Base-by-base conservation (phyloP, 116 monocot genomes). In the Posidonia oceanica region DNA sequence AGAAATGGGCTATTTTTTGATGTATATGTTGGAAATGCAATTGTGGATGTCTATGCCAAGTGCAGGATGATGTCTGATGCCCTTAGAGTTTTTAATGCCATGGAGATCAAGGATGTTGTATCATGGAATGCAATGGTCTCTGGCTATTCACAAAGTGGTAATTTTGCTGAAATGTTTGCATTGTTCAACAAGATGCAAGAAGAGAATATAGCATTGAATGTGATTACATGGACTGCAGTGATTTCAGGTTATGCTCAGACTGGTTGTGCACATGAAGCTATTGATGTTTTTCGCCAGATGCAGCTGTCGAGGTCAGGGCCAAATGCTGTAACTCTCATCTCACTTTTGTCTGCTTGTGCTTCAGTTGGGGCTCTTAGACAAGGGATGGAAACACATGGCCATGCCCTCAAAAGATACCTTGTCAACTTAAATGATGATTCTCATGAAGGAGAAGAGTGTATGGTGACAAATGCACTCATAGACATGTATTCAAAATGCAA, bases 401-500 rank as follows among this genome's bases (percentile, higher is more conserved):
- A 87, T 80, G 77, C 83, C 44, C 76, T 96, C 54, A 85, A 79
- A 75, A 83, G 76, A 70, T 78, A 64, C 64, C 78, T 90, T 52
- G 55, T 85, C 72, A 56, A 70, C 62, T 71, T 68, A 41, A 61
- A 59, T 64, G 75, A 71, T 51, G 75, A 79, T 21, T 56, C 14
- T 15, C 8, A 22, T 67, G 73, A 64, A 53, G 78, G 77, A 21
- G 88, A 90, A 60, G 94, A 91, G 77, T 79, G 78, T 61, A 83
- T 88, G 91, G 86, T 95, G 68, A 70, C 82, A 22, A 95, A 95
- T 76, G 82, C 88, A 41, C 76, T 91, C 1, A 83, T 91, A 39
- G 95, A 95, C 71, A 91, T 91, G 95, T 95, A 95, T 74, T 76
- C 82, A 6, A 95, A 95, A 72, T 91, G 95, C 80, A 84, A 66